Evolutionary conservation across 345 rosid species (phyloP), one percentile per base, ranked within the genome.

Genomic region (Heritiera littoralis): DNA sequence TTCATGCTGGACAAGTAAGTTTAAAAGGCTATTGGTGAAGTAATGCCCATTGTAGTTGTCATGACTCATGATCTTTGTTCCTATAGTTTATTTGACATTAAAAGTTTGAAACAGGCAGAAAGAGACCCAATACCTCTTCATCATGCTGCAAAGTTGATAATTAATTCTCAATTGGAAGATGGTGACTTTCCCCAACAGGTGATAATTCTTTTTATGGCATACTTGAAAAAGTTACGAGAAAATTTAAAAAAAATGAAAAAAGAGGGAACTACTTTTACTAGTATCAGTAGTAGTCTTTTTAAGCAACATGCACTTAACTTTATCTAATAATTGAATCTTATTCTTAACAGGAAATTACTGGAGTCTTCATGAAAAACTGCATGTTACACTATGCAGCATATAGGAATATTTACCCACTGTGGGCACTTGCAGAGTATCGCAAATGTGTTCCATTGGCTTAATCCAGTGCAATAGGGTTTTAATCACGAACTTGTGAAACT

Each of bases 161-260:
- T 87, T 59, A 85, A 83, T 75, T 85, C 86, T 18, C 87, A 87
- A 49, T 23, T 83, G 48, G 84, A 79, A 48, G 81, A 54, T 51
- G 90, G 90, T n/a, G 90, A 87, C 76, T 87, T 85, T 60, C 87
- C 88, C 23, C 89, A 87, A 68, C 80, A 87, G 85, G 88, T 85
- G 56, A 17, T 66, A 40, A 40, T 66, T 15, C n/a, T 35, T 40
- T 4, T n/a, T 4, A 14, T 52, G 15, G 18, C n/a, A 3, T 13
- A 52, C 38, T 28, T 3, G 41, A 63, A 63, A 63, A 55, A 17
- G 5, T 35, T 35, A 35, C 38, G 38, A 35, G 38, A 35, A 35
- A 35, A 1, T 35, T 35, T 0, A 35, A 35, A 41, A 4, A 41
- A 18, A 55, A 18, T 17, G 3, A 63, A 6, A 63, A 4, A 41